Conservation (phyloP, 306 rosid genomes). For the Hippophae rhamnoides region DNA sequence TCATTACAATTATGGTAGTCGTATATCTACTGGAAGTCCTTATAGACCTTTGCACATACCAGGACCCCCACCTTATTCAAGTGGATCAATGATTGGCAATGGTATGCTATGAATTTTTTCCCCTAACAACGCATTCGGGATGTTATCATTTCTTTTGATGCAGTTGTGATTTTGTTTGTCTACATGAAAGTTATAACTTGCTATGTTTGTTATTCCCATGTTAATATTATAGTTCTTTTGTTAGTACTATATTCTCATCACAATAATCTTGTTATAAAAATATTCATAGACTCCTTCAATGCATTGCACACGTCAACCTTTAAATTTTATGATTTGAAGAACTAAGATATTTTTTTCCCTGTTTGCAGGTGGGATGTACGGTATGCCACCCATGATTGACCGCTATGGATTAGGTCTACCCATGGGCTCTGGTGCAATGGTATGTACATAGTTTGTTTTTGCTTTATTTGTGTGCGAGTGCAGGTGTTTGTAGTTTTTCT, state of each 20-base stretch:
- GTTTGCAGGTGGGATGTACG: constrained; percentile 76
- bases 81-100: constrained; percentile 84
- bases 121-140: constrained; percentile 6
- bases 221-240: not conserved
- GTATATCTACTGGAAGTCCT: constrained; percentile 78
- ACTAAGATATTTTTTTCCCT: constrained; percentile 2
- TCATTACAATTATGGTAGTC: constrained; percentile 78
- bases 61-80: constrained; percentile 78
- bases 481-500: too few species aligned
- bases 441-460: constrained; percentile 23
- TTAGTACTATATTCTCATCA: constrained; percentile 5
- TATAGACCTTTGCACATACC: constrained; percentile 80
- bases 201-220: not conserved
- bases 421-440: constrained; percentile 80
- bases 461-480: too few species aligned
- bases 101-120: constrained; percentile 27
- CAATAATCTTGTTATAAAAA: too few species aligned
- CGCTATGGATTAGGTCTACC: constrained; percentile 88
- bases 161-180: not conserved
- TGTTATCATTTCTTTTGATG: not conserved
- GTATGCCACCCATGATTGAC: constrained; percentile 73
- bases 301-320: too few species aligned
- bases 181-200: not conserved
- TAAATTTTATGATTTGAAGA: too few species aligned
- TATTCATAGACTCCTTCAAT: too few species aligned